Evolutionary conservation across 345 rosid species (phyloP).

Genomic region (Acer campestre): DNA sequence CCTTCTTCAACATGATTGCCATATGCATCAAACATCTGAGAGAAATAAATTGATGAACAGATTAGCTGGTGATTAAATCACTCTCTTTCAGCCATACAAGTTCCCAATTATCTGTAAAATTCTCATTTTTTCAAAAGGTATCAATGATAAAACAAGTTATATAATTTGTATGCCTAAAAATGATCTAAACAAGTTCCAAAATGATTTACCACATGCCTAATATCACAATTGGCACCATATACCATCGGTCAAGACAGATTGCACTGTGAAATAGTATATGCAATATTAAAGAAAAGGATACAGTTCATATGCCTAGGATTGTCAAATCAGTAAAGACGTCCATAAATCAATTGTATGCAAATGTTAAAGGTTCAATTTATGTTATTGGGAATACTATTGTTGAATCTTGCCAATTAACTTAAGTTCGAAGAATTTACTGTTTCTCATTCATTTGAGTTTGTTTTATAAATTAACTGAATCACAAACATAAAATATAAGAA

Average conservation of each 20-base stretch:
- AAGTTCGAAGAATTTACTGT: not conserved
- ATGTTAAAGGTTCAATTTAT: not conserved
- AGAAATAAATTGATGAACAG: not conserved
- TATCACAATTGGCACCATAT: not conserved
- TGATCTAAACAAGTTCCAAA: not conserved
- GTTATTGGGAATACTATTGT: not conserved
- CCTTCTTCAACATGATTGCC: constrained; percentile 55
- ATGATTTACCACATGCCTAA: not conserved
- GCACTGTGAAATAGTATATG: not conserved
- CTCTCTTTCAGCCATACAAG: not conserved
- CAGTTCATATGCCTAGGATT: not conserved
- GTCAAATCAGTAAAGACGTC: not conserved
- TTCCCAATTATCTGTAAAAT: not conserved
- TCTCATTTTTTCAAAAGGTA: not conserved
- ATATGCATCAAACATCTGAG: constrained; percentile 60
- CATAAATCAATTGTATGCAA: not conserved
- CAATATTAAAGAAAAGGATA: not conserved
- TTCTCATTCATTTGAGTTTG: not conserved
- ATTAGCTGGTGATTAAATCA: constrained; percentile 13
- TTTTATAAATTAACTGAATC: not conserved
- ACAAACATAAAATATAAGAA: not conserved
- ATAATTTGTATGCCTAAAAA: too few species aligned
- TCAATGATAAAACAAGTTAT: too few species aligned
- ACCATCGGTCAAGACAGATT: not conserved
- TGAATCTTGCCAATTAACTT: not conserved